These are phyloP conservation scores for Wickerhamomyces pijperi DNA, from an alignment of 805 yeast genomes.

Conservation along the genomic window DNA sequence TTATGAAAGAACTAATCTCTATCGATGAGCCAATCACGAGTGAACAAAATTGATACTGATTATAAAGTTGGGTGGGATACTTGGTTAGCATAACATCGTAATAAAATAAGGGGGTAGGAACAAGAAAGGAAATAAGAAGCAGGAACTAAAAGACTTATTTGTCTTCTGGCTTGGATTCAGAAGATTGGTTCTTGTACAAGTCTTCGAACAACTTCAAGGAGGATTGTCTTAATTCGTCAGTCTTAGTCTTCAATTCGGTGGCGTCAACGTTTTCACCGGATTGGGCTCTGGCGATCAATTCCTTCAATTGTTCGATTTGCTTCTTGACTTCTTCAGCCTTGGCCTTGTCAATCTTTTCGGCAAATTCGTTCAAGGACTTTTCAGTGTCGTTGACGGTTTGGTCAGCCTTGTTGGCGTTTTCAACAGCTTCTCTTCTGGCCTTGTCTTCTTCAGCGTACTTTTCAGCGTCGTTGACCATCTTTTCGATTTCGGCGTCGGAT, in stretches of 20 bases:
- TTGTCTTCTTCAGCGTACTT: conserved; percentile 47
- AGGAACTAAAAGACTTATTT: conserved; percentile 3
- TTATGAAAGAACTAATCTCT: too few species aligned
- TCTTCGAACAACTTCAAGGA: conserved; percentile 69
- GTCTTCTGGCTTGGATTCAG: conserved; percentile 19
- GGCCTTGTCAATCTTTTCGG: conserved; percentile 44
- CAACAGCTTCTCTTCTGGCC: conserved; percentile 48
- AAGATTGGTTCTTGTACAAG: conserved; percentile 18
- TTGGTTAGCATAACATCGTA: too few species aligned
- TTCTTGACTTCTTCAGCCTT: conserved; percentile 39
- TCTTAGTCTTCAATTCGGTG: conserved; percentile 62
- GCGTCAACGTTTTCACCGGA: conserved; percentile 47
- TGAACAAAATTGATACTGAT: too few species aligned
- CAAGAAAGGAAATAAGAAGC: too few species aligned
- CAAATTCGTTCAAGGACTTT: conserved; percentile 70
- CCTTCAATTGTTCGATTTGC: conserved; percentile 44
- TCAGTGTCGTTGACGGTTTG: conserved; percentile 78
- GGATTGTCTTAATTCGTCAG: conserved; percentile 69
- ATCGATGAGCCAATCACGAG: too few species aligned
- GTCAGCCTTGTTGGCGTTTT: conserved; percentile 77
- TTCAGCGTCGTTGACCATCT: conserved; percentile 51
- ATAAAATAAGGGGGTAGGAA: too few species aligned
- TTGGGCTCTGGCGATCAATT: conserved; percentile 62
- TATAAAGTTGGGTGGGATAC: too few species aligned
- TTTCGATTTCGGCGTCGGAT: conserved; percentile 50